A percentile compares a stretch with the other conserved stretches of the same genome.
Conservation (phyloP, 1,284 basidiomycete genomes). For the Takashimella tepidaria region DNA sequence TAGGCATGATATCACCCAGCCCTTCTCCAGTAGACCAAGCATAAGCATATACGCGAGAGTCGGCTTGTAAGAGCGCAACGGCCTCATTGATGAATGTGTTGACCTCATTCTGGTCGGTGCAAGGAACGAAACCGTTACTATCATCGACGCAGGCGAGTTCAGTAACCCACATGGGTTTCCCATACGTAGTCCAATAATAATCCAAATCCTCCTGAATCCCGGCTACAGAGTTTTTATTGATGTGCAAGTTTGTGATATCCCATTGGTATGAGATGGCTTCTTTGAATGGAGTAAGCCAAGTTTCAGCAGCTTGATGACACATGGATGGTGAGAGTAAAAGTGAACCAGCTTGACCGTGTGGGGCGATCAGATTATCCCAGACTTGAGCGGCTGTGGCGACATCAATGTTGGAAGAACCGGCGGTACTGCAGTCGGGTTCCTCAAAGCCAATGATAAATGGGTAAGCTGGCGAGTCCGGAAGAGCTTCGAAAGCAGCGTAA, state of each 20-base stretch:
- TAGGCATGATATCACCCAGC: conserved; percentile 26
- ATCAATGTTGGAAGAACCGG: conserved; percentile 11
- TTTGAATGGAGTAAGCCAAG: conserved; percentile 37
- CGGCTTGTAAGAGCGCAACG: conserved; percentile 42
- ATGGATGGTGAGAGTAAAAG: conserved; percentile 41
- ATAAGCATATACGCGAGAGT: conserved; percentile 39
- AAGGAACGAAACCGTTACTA: conserved; percentile 34
- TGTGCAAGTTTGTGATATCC: conserved; percentile 44
- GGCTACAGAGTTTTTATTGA: conserved; percentile 46
- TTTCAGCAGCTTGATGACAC: conserved; percentile 45
- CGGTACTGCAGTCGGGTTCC: conserved; percentile 46
- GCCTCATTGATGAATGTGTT: conserved; percentile 43
- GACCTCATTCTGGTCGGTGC: conserved; percentile 40
- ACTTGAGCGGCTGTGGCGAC: conserved; percentile 21
- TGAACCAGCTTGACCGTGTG: conserved; percentile 31
- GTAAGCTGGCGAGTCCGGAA: conserved; percentile 14
- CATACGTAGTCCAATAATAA: conserved; percentile 44
- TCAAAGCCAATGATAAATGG: conserved; percentile 44
- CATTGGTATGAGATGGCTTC: conserved; percentile 18
- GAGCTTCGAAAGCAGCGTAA: conserved; percentile 32
- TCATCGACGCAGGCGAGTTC: conserved; percentile 48
- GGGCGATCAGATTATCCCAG: conserved; percentile 43
- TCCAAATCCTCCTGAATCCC: conserved; percentile 39
- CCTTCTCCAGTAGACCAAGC: conserved; percentile 23
- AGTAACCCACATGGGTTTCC: conserved; percentile 46